phyloP scores from a whole-genome alignment of 768 basidiomycete species.

The Megacollybia marginata region DNA sequence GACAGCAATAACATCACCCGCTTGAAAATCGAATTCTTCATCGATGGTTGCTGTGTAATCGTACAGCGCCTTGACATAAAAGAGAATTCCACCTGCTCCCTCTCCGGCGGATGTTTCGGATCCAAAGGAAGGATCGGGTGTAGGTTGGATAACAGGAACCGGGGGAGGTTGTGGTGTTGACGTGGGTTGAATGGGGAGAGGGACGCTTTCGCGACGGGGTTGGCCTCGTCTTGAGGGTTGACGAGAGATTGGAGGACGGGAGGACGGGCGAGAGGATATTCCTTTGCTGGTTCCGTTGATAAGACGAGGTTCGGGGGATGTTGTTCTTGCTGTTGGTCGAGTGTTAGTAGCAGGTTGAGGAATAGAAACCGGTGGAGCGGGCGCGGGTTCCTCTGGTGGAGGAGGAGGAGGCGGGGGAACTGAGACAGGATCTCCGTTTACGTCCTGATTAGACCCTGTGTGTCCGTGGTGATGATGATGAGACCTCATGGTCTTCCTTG shows the following conservation, averaged over 20 bases:
- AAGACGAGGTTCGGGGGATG: too few relatives aligned
- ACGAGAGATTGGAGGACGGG: constrained; percentile 4
- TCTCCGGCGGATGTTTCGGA: constrained; percentile 12
- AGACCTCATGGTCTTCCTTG: constrained; percentile 1
- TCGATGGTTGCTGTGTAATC: constrained; percentile 46
- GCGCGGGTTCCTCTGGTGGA: constrained; percentile 4
- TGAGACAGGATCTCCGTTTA: too few relatives aligned
- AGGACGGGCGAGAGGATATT: not conserved
- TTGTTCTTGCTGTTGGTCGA: too few relatives aligned
- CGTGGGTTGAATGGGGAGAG: not conserved
- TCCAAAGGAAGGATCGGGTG: constrained; percentile 40
- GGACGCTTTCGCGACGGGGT: not conserved
- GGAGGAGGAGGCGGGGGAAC: constrained; percentile 26
- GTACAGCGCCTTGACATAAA: constrained; percentile 44
- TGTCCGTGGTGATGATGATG: not conserved
- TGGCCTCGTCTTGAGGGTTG: not conserved
- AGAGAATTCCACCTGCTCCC: constrained; percentile 16
- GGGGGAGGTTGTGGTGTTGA: not conserved
- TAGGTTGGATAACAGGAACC: constrained; percentile 29
- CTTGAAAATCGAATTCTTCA: constrained; percentile 63
- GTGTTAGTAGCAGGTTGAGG: not conserved
- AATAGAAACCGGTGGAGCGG: constrained; percentile 8
- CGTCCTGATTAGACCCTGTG: too few relatives aligned
- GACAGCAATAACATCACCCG: constrained; percentile 63
- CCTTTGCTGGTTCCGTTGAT: too few relatives aligned